Conservation (phyloP, 495 filamentous ascomycete species). For the Xylaria curta region DNA sequence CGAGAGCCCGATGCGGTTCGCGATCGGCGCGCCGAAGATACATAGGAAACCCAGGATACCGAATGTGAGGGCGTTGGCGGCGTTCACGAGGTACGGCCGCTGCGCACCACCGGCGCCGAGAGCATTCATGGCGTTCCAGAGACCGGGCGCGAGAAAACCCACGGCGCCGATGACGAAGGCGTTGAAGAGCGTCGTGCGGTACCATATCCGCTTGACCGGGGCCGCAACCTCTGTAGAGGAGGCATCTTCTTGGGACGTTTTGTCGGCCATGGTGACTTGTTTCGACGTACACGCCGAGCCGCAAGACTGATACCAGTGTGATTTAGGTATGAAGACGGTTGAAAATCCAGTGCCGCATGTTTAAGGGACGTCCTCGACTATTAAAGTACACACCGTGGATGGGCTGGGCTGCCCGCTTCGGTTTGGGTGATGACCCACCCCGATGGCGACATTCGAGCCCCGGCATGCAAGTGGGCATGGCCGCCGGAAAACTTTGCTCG, state of each 20-base stretch:
- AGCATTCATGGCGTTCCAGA: conserved; percentile 64
- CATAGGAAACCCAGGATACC: conserved; percentile 64
- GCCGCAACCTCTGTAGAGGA: not conserved
- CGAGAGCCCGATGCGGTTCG: conserved; percentile 61
- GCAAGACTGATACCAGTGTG: not conserved
- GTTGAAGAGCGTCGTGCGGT: conserved; percentile 62
- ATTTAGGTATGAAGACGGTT: not conserved
- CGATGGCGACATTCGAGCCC: conserved; percentile 37
- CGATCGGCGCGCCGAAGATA: conserved; percentile 57
- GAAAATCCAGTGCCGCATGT: not conserved
- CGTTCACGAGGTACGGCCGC: conserved; percentile 62
- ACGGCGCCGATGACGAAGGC: conserved; percentile 62
- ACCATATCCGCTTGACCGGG: conserved; percentile 42
- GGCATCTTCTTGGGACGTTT: conserved; percentile 17
- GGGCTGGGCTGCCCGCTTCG: not conserved
- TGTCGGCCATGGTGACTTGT: conserved; percentile 18
- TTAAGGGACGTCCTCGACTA: not conserved
- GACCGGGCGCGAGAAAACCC: conserved; percentile 63
- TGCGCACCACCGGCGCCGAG: conserved; percentile 65
- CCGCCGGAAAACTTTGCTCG: not conserved
- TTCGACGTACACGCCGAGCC: not conserved
- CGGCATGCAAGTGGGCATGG: not conserved
- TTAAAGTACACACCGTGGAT: not conserved
- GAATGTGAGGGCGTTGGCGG: conserved; percentile 63
- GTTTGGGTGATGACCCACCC: conserved; percentile 33